Conservation (phyloP, 805 yeast genomes). For the Wickerhamomyces queroliae region DNA sequence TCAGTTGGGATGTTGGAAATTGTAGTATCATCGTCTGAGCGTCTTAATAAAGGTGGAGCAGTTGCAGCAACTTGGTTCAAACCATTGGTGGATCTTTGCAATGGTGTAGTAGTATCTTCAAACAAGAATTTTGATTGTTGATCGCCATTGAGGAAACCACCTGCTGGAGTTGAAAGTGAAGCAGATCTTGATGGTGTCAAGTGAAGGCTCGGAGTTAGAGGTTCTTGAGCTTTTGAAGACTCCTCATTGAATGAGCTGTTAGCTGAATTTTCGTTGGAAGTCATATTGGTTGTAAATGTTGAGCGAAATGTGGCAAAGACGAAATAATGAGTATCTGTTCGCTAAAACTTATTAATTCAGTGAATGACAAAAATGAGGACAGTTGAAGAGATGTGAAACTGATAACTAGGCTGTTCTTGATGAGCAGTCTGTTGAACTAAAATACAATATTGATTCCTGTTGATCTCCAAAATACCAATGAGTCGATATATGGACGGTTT, state of each 20-base stretch:
- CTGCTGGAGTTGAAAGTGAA: slow-evolving; percentile 13
- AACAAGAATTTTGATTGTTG: slow-evolving; percentile 16
- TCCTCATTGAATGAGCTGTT: slow-evolving; percentile 12
- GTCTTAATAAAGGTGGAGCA: slow-evolving; percentile 21
- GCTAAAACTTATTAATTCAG: no score
- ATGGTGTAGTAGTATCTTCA: slow-evolving; percentile 15
- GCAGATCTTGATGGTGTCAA: slow-evolving; percentile 13
- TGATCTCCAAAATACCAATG: no score
- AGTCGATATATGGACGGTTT: no score
- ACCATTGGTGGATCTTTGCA: slow-evolving; percentile 18
- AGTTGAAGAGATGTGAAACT: no score
- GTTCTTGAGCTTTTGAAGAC: slow-evolving; percentile 3
- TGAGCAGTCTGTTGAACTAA: no score
- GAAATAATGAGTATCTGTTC: no score
- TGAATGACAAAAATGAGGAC: no score
- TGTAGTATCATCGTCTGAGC: slow-evolving; percentile 5
- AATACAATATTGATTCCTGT: no score
- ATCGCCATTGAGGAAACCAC: slow-evolving; percentile 1
- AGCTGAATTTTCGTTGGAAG: slow-evolving; percentile 16
- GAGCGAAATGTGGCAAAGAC: not conserved
- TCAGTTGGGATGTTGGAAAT: slow-evolving; percentile 12
- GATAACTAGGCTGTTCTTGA: no score
- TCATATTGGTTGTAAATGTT: no score
- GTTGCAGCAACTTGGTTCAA: slow-evolving; percentile 14
- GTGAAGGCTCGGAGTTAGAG: slow-evolving; percentile 10